phyloP scores from a whole-genome alignment of 1,284 basidiomycete species.

The Cryptococcus deneoformans region DNA sequence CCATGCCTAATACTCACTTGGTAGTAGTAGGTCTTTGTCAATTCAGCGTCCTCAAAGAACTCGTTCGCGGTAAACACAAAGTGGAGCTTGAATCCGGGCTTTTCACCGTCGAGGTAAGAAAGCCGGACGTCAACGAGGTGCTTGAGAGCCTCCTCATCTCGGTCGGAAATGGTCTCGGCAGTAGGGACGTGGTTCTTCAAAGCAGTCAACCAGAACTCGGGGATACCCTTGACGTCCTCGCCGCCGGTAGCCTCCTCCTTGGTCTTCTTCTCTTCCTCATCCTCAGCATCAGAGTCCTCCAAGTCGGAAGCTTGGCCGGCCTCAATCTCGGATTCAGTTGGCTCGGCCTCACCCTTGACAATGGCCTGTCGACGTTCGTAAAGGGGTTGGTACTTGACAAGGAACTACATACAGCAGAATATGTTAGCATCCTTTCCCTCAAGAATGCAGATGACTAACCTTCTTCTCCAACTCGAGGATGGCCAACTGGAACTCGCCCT shows the following conservation, averaged over 20 bases:
- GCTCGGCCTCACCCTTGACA: constrained; percentile 71
- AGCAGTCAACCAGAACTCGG: constrained; percentile 97
- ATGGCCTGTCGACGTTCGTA: constrained; percentile 85
- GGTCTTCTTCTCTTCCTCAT: constrained; percentile 34
- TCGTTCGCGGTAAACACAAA: constrained; percentile 83
- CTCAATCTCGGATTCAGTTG: constrained; percentile 78
- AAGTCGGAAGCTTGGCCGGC: constrained; percentile 67
- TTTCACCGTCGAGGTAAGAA: constrained; percentile 61
- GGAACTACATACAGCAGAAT: constrained; percentile 60
- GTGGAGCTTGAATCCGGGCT: constrained; percentile 86
- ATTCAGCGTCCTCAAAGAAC: constrained; percentile 77
- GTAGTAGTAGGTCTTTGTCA: constrained; percentile 95
- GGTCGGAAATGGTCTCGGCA: constrained; percentile 86
- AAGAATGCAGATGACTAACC: constrained; percentile 52
- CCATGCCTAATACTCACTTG: constrained; percentile 55
- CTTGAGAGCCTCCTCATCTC: constrained; percentile 72
- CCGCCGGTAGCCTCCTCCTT: constrained; percentile 43
- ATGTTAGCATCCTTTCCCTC: neutral
- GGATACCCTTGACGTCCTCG: constrained; percentile 61
- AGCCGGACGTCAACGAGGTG: constrained; percentile 66
- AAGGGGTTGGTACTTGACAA: constrained; percentile 76
- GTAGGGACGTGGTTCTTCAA: constrained; percentile 88
- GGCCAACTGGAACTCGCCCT: constrained; percentile 95
- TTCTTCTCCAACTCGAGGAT: constrained; percentile 97
- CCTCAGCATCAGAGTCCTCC: constrained; percentile 54